Evolutionary conservation across 352 stramenopile species (phyloP).

Genomic region (Globisporangium emineosum): DNA sequence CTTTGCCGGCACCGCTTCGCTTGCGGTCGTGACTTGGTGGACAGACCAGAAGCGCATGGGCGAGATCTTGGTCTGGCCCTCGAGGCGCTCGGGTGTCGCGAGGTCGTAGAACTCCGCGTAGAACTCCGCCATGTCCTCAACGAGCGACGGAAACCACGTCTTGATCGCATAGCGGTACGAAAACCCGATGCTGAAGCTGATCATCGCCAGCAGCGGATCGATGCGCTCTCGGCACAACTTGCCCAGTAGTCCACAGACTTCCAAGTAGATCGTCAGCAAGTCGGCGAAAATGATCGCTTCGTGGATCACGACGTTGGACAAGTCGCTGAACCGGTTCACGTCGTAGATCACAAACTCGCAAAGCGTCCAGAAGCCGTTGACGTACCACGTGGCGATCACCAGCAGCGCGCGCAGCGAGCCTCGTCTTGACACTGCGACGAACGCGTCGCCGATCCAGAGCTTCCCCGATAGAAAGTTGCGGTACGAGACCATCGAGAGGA

Average conservation of each 20-base stretch:
- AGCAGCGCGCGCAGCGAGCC: constrained; percentile 24
- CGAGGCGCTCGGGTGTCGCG: neutral
- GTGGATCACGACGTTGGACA: constrained; percentile 27
- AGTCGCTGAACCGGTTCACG: constrained; percentile 24
- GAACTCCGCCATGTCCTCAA: constrained; percentile 1
- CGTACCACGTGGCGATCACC: constrained; percentile 35
- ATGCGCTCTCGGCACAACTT: constrained; percentile 20
- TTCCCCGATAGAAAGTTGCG: constrained; percentile 6
- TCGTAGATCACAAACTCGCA: constrained; percentile 40
- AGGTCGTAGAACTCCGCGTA: constrained; percentile 9
- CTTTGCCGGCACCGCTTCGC: neutral
- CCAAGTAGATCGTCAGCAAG: constrained; percentile 28
- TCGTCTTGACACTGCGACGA: neutral
- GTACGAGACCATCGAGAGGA: constrained; percentile 14
- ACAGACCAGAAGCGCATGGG: constrained; percentile 27
- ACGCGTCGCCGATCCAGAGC: constrained; percentile 15
- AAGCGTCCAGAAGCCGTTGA: constrained; percentile 41
- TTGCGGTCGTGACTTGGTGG: neutral
- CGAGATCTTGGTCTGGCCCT: constrained; percentile 6
- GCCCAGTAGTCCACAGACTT: constrained; percentile 17
- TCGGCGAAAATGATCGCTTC: constrained; percentile 35
- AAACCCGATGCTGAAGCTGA: constrained; percentile 20
- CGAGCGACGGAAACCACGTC: neutral
- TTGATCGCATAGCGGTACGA: constrained; percentile 13
- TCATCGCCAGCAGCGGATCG: constrained; percentile 21